These are phyloP conservation scores for Claviceps maximensis DNA, from an alignment of 2,329 filamentous ascomycete species.

Conservation along the genomic window DNA sequence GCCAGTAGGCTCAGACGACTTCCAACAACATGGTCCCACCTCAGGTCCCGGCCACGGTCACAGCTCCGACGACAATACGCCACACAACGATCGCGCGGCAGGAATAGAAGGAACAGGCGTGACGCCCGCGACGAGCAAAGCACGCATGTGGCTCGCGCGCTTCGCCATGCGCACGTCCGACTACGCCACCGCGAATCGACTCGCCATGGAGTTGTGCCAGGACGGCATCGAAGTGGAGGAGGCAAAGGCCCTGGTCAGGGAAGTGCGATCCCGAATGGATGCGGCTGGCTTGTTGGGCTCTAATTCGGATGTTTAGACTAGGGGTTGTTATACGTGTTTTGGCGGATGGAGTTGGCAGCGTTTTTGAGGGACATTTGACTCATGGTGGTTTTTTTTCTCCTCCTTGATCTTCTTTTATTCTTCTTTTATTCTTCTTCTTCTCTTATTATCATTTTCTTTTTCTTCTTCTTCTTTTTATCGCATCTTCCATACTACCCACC, in stretches of 20 bases:
- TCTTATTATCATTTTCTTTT: too few relatives aligned
- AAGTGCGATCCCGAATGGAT: slow-evolving; percentile 68
- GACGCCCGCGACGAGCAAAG: slow-evolving; percentile 81
- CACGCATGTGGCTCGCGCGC: slow-evolving; percentile 83
- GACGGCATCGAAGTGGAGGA: slow-evolving; percentile 96
- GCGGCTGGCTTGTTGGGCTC: slow-evolving; percentile 14
- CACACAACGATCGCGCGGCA: slow-evolving; percentile 8
- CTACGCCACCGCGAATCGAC: slow-evolving; percentile 59
- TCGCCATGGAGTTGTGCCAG: slow-evolving; percentile 85
- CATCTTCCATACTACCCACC: too few relatives aligned
- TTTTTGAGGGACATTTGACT: too few relatives aligned
- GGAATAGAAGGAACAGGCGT: slow-evolving; percentile 57
- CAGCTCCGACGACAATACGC: slow-evolving; percentile 12
- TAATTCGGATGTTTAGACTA: not conserved
- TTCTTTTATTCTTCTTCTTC: not conserved
- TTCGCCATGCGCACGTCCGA: slow-evolving; percentile 67
- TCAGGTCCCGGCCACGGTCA: not conserved
- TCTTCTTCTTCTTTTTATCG: too few relatives aligned
- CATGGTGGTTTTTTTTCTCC: not conserved
- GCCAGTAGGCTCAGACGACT: slow-evolving; percentile 24
- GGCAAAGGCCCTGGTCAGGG: slow-evolving; percentile 81
- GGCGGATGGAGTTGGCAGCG: not conserved
- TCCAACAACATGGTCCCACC: slow-evolving; percentile 15
- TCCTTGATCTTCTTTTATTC: too few relatives aligned
- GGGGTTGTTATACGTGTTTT: not conserved